Conservation (phyloP, 2,329 filamentous ascomycete genomes). For the Fusarium xylarioides region DNA sequence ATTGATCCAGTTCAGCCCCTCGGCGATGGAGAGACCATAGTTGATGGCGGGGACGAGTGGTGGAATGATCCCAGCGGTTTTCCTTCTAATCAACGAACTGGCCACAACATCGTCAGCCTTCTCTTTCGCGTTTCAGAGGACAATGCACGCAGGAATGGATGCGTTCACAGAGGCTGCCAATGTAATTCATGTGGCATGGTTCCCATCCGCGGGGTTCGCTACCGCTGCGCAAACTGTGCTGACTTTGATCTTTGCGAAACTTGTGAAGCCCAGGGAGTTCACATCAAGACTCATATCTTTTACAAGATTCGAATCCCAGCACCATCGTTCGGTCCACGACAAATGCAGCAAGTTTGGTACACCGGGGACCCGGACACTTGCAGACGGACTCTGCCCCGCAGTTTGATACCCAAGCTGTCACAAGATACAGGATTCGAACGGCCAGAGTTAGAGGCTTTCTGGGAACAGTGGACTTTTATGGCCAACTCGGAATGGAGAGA, state of each 20-base stretch:
- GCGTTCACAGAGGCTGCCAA: slow-evolving; percentile 89
- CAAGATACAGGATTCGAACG: slow-evolving; percentile 82
- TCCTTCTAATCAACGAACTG: slow-evolving; percentile 60
- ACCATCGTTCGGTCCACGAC: slow-evolving; percentile 81
- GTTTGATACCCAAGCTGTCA: slow-evolving; percentile 73
- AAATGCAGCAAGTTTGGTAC: slow-evolving; percentile 86
- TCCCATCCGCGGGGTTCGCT: slow-evolving; percentile 91
- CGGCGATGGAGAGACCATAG: slow-evolving; percentile 52
- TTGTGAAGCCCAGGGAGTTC: slow-evolving; percentile 82
- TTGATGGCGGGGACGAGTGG: slow-evolving; percentile 60
- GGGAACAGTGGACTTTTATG: slow-evolving; percentile 96
- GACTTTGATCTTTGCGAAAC: slow-evolving; percentile 96
- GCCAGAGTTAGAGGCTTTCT: slow-evolving; percentile 89
- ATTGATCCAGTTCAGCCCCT: slow-evolving; percentile 42
- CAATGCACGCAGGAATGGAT: slow-evolving; percentile 85
- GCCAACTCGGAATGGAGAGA: slow-evolving; percentile 85
- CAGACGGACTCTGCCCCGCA: slow-evolving; percentile 71
- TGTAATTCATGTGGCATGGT: slow-evolving; percentile 90
- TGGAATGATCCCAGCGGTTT: slow-evolving; percentile 56
- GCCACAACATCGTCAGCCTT: slow-evolving; percentile 84
- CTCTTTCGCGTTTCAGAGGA: slow-evolving; percentile 95
- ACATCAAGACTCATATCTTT: slow-evolving; percentile 93
- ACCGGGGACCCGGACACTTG: slow-evolving; percentile 83
- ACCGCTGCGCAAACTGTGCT: slow-evolving; percentile 93
- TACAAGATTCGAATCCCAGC: slow-evolving; percentile 94